Conservation (phyloP, 2,329 filamentous ascomycete species). For the Trematosphaeria pertusa region DNA sequence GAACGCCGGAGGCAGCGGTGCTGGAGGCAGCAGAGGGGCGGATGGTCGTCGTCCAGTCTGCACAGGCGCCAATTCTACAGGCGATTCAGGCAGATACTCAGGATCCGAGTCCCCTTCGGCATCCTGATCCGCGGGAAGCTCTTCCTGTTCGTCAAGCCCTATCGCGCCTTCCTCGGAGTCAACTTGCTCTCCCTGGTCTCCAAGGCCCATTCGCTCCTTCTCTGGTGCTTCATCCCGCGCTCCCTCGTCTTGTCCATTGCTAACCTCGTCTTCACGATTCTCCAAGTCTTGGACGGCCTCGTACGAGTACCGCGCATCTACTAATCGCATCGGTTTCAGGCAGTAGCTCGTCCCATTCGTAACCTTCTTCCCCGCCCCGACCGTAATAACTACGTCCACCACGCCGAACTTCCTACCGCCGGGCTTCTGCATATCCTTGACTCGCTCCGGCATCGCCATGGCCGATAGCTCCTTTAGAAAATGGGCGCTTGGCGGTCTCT, state of each 20-base stretch:
- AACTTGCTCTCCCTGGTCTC: neutral
- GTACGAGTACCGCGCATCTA: slow-evolving; percentile 26
- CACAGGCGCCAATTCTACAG: neutral
- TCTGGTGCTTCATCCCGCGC: neutral
- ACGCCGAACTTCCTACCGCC: slow-evolving; percentile 43
- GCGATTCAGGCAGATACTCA: slow-evolving; percentile 3
- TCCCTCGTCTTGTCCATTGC: slow-evolving; percentile 1
- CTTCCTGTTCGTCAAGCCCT: neutral
- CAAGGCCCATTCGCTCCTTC: neutral
- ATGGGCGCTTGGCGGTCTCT: slow-evolving; percentile 43
- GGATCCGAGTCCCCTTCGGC: slow-evolving; percentile 15
- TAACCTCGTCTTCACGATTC: neutral
- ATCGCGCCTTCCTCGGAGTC: slow-evolving; percentile 1
- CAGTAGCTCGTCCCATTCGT: slow-evolving; percentile 27
- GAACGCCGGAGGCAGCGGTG: neutral
- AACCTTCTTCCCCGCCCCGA: slow-evolving; percentile 37
- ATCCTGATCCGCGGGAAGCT: slow-evolving; percentile 2
- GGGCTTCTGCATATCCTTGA: slow-evolving; percentile 39
- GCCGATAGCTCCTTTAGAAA: slow-evolving; percentile 49
- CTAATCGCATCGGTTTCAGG: slow-evolving; percentile 30
- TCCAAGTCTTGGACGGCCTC: neutral
- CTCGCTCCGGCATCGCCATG: slow-evolving; percentile 45
- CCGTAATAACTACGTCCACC: slow-evolving; percentile 48
- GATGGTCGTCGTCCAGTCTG: neutral
- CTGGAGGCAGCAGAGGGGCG: neutral